phyloP scores from a whole-genome alignment of 768 basidiomycete genomes.

The Lactarius psammicola region DNA sequence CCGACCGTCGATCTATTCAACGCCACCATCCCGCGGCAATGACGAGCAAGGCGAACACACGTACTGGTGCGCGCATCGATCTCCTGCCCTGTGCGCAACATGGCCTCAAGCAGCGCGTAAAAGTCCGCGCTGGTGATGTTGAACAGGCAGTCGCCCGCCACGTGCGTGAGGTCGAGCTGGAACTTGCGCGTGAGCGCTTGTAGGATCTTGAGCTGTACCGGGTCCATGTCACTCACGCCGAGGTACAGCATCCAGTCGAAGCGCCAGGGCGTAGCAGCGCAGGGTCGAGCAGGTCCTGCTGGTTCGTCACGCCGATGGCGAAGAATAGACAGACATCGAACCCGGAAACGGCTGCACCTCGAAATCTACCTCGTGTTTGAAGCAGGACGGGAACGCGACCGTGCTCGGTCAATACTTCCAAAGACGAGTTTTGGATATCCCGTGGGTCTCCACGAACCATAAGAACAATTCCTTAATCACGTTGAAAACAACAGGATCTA shows the following conservation, averaged over 20 bases:
- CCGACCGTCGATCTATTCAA: not conserved
- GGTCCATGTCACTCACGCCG: constrained; percentile 84
- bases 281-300: constrained; percentile 88
- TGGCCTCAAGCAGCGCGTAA: constrained; percentile 94
- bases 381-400: constrained; percentile 65
- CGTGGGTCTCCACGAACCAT: constrained; percentile 53
- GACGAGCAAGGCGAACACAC: too few relatives aligned
- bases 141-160: constrained; percentile 81
- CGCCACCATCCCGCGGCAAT: too few relatives aligned
- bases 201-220: constrained; percentile 81
- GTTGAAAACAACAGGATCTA: constrained; percentile 58
- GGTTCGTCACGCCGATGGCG: constrained; percentile 94
- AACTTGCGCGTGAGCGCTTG: constrained; percentile 93
- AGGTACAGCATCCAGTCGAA: constrained; percentile 98
- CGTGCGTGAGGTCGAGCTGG: constrained; percentile 59
- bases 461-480: constrained; percentile 63
- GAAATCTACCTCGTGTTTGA: constrained; percentile 82
- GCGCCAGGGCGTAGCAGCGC: constrained; percentile 82
- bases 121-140: constrained; percentile 98
- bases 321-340: constrained; percentile 47
- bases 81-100: constrained; percentile 80
- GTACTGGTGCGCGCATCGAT: constrained; percentile 74
- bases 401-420: constrained; percentile 67
- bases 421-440: constrained; percentile 75
- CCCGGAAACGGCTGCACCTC: constrained; percentile 49